phyloP scores from a whole-genome alignment of 208 protist genomes.

The Leishmania martiniquensis region DNA sequence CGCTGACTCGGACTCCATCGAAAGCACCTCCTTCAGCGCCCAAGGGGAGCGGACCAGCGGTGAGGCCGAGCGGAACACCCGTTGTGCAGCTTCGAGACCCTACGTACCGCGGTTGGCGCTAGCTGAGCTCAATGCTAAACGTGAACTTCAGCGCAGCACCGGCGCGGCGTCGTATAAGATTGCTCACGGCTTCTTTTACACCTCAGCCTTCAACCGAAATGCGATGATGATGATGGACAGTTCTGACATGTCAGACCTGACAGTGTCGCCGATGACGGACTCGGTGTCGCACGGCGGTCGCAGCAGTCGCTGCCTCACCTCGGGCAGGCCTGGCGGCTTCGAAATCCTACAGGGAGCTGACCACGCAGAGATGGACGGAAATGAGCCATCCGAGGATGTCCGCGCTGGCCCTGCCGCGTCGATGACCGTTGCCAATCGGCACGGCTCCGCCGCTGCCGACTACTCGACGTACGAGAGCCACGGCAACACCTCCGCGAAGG shows the following conservation, averaged over 20 bases:
- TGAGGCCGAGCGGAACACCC: constrained; percentile 20
- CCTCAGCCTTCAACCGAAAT: not conserved
- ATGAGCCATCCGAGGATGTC: not conserved
- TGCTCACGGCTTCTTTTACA: not conserved
- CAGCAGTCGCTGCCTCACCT: too few species aligned
- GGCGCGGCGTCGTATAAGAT: constrained; percentile 13
- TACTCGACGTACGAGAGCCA: constrained; percentile 14
- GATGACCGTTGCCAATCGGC: not conserved
- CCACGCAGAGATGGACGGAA: too few species aligned
- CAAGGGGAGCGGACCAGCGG: constrained; percentile 26
- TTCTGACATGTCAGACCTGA: constrained; percentile 24
- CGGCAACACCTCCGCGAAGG: not conserved
- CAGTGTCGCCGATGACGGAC: constrained; percentile 38
- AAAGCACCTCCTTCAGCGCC: constrained; percentile 29
- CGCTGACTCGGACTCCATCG: not conserved
- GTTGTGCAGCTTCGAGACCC: constrained; percentile 7
- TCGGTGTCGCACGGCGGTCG: not conserved
- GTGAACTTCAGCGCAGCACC: constrained; percentile 9
- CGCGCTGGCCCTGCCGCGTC: not conserved
- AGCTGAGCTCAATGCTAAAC: constrained; percentile 22
- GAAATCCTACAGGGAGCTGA: too few species aligned
- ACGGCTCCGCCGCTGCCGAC: too few species aligned
- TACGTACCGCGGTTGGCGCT: constrained; percentile 32
- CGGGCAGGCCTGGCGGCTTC: too few species aligned
- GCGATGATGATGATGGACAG: constrained; percentile 4